Base-by-base conservation (phyloP, 2,329 filamentous ascomycete genomes). In the Calonectria multiphialidica region DNA sequence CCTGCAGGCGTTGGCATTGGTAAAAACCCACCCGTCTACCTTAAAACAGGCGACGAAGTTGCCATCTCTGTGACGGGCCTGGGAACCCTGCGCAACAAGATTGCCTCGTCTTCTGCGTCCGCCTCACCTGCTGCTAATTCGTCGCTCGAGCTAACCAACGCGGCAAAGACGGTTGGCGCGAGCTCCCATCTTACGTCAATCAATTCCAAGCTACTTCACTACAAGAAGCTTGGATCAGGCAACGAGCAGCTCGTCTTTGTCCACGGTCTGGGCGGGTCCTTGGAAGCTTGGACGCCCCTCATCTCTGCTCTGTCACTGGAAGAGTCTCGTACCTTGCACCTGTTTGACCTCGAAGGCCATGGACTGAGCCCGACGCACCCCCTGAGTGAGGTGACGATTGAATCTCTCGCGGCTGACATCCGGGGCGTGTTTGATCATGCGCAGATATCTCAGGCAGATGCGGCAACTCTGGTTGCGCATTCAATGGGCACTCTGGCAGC, bases 261-360 rank as follows among this genome's bases (percentile, higher is more conserved):
- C n/a, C 89, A 91, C 72, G 89, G 89, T 7, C 82, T 91, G 0
- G 89, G 88, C 4, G 86, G 85, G 2, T 87, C 83, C 1, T 81
- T 81, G 3, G 83, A 85, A 5, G 86, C 81, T 75, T 90, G 84
- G 77, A 80, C 77, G 0, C 88, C 89, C 0, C 76, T 90, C 8
- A 81, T 89, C 30, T 72, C 81, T 1, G 73, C 77, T 2, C 74
- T 87, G 0, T 61, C 65, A 6, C 42, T 73, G 1, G 25, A 33
- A n/a, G 53, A 76, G 3, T 44, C 49, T 16, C 62, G 74, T 35
- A 74, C 68, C 3, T 80, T 85, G 12, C 85, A 88, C 71, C 76
- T 89, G 0, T 86, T 87, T 70, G 90, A 91, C 72, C 81, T 91
- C 3, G 89, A 91, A 79, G 89, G 89, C 3, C 89, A 90, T 72